These are phyloP conservation scores for Scheffersomyces stipitis DNA, from an alignment of 805 yeast genomes.

Conservation along the genomic window DNA sequence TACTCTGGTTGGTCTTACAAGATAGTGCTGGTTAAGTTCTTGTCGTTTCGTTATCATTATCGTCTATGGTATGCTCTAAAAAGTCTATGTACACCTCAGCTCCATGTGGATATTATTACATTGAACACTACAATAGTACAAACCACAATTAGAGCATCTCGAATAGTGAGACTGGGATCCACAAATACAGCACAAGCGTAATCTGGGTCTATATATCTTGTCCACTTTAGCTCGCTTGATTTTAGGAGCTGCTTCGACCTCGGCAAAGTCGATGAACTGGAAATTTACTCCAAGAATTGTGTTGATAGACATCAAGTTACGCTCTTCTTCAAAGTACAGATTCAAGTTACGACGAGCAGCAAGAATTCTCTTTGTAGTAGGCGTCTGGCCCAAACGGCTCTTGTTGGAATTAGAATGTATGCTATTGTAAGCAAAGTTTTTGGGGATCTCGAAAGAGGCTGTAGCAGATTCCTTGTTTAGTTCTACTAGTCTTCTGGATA, in stretches of 20 bases:
- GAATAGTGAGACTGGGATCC: slow-evolving; percentile 37
- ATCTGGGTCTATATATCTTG: slow-evolving; percentile 28
- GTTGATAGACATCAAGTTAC: slow-evolving; percentile 42
- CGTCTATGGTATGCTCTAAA: no score
- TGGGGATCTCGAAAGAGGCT: slow-evolving; percentile 40
- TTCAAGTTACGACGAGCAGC: slow-evolving; percentile 44
- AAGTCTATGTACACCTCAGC: slow-evolving; percentile 38
- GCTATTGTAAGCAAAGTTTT: slow-evolving; percentile 36
- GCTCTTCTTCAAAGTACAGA: slow-evolving; percentile 46
- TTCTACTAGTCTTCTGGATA: slow-evolving; percentile 36
- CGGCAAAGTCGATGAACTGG: slow-evolving; percentile 38
- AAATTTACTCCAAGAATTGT: slow-evolving; percentile 40
- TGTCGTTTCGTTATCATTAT: no score
- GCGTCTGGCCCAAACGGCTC: slow-evolving; percentile 41
- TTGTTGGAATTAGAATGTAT: slow-evolving; percentile 23
- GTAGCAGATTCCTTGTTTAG: slow-evolving; percentile 31
- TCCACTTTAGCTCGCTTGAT: slow-evolving; percentile 17
- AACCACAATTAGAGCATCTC: slow-evolving; percentile 40
- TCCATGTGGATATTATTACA: slow-evolving; percentile 41
- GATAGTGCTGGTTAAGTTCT: no score
- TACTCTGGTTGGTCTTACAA: no score
- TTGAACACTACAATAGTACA: slow-evolving; percentile 39
- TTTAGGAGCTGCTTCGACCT: slow-evolving; percentile 11
- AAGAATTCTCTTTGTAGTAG: slow-evolving; percentile 41
- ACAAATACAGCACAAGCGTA: slow-evolving; percentile 42